Conservation (phyloP, 2,329 filamentous ascomycete species). For the Xylaria sp. region DNA sequence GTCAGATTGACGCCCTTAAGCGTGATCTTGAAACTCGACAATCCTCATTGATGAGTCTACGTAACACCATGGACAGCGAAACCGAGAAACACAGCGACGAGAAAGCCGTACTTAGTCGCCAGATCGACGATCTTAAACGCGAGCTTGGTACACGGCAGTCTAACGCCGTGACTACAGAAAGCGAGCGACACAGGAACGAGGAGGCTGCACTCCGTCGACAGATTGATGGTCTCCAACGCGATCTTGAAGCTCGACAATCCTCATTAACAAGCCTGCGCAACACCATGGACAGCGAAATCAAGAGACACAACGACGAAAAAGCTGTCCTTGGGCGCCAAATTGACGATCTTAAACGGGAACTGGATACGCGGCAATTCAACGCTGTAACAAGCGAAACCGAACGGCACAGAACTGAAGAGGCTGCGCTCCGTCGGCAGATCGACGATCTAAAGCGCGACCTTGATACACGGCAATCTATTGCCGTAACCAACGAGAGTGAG, state of each 20-base stretch:
- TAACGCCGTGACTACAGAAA: conserved; percentile 75
- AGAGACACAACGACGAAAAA: conserved; percentile 78
- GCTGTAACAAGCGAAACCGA: conserved; percentile 76
- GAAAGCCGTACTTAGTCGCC: conserved; percentile 74
- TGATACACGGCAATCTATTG: conserved; percentile 53
- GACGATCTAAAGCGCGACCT: conserved; percentile 78
- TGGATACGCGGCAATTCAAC: conserved; percentile 51
- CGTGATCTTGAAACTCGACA: conserved; percentile 2
- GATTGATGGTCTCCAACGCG: conserved; percentile 73
- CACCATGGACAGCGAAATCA: conserved; percentile 75
- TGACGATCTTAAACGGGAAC: conserved; percentile 2
- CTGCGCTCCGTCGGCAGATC: conserved; percentile 63
- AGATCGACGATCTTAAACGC: conserved; percentile 60
- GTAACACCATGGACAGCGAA: conserved; percentile 76
- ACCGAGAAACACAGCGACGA: conserved; percentile 77
- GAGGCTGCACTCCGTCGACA: conserved; percentile 70
- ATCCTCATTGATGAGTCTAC: conserved; percentile 53
- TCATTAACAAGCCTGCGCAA: conserved; percentile 61
- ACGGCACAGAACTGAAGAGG: conserved; percentile 77
- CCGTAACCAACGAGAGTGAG: conserved; percentile 75
- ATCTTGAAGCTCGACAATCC: conserved; percentile 68
- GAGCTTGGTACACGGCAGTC: conserved; percentile 2
- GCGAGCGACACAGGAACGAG: conserved; percentile 76
- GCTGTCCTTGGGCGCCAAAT: conserved; percentile 77
- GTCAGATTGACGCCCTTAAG: conserved; percentile 65